Evolutionary conservation across 2,329 filamentous ascomycete genomes (phyloP), one percentile per base, ranked within the genome.

Genomic region (Cercospora zeae-maydis): DNA sequence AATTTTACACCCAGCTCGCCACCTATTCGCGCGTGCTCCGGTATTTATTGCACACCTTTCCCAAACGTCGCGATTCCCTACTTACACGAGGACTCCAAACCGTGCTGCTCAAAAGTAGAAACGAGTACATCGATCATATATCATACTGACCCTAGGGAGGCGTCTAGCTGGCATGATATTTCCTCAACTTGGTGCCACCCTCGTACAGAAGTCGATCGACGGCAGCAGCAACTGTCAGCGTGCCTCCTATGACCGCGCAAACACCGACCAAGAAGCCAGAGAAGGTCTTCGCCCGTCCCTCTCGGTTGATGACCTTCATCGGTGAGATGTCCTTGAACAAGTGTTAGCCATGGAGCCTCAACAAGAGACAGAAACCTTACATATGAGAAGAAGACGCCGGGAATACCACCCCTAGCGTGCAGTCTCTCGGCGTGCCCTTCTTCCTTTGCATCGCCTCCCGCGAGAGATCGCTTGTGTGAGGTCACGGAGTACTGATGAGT

Each of bases 271-370:
- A 78, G 82, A 99, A 99, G 16, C 91, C 91, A 0, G 91, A 87
- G 76, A 99, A 96, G 4, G 89, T 90, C 82, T 98, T 98, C 64
- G 88, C 82, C 52, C 91, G 86, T 69, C 91, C 89, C 80, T 99
- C 96, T 60, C 93, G 89, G 81, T 99, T 99, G 79, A 99, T 90
- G 65, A 99, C 93, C 81, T 98, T 99, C 95, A 99, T 99, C 4
- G 95, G 95, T 1, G 93, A 98, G 76, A 99, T 99, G 72, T 99
- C 95, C 71, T 75, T 56, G 6, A 10, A 36, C 6, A 3, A 59
- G 24, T 59, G 56, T 58, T 19, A 56, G 36, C 1, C 39, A 16
- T 2, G 19, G n/a, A n/a, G n/a, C 3, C 11, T 16, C 16, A 2
- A 14, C 0, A 10, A 24, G 33, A 7, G n/a, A 24, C n/a, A 27